Conservation (phyloP, 331 rosid species). For the Quercus phellos region DNA sequence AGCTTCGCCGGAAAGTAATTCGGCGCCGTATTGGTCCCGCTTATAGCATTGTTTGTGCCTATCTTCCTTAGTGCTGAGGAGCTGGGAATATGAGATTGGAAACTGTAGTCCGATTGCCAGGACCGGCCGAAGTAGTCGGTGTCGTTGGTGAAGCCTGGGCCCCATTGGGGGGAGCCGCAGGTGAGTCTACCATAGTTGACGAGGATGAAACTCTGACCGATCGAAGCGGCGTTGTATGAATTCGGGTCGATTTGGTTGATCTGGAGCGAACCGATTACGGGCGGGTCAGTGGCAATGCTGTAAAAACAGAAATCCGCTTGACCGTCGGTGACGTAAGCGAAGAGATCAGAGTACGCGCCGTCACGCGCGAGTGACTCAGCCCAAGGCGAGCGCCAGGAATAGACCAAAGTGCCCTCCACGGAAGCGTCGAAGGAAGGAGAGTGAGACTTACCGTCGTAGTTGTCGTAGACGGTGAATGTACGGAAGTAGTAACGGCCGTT, state of each 20-base stretch:
- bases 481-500: conserved; percentile 71
- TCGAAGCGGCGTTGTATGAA: conserved; percentile 48
- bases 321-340: conserved; percentile 42
- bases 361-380: conserved; percentile 39
- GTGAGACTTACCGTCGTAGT: conserved; percentile 88
- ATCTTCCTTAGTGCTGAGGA: conserved; percentile 9
- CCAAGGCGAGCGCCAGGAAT: conserved; percentile 96
- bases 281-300: conserved; percentile 87
- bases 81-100: neutral
- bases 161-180: conserved; percentile 73
- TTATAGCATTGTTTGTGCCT: conserved; percentile 34
- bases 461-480: conserved; percentile 80
- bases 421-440: conserved; percentile 85
- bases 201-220: conserved; percentile 29
- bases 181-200: conserved; percentile 79
- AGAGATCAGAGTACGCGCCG: conserved; percentile 89
- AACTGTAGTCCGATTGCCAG: conserved; percentile 65
- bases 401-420: conserved; percentile 72
- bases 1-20: conserved; percentile 73
- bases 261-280: conserved; percentile 72
- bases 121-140: conserved; percentile 67
- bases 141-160: conserved; percentile 79
- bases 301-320: conserved; percentile 74
- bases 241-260: conserved; percentile 54
- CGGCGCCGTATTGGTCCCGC: conserved; percentile 55